A percentile compares a stretch with the other conserved stretches of the same genome.
phyloP scores from a whole-genome alignment of 768 basidiomycete genomes.

The Mycena albidolilacea region DNA sequence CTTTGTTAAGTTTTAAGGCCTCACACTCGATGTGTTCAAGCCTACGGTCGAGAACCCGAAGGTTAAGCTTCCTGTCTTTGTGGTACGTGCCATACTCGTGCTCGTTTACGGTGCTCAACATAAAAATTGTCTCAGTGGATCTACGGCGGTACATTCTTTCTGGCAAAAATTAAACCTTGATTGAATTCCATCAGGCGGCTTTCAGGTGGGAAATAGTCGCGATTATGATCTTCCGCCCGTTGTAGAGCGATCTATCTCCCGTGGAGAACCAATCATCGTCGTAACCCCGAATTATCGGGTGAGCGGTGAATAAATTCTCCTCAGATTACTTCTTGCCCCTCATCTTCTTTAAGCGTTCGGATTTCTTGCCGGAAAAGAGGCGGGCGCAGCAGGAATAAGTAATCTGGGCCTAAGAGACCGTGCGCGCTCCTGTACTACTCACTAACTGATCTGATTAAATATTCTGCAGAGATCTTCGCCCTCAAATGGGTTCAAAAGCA shows the following conservation, averaged over 20 bases:
- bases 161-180: not conserved
- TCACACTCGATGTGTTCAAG: constrained; percentile 15
- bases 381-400: constrained; percentile 11
- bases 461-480: constrained; percentile 51
- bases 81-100: not conserved
- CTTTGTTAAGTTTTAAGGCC: not conserved
- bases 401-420: constrained; percentile 30
- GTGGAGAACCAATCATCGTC: constrained; percentile 20
- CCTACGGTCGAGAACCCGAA: not conserved
- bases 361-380: constrained; percentile 26
- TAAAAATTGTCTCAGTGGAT: not conserved
- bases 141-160: constrained; percentile 4
- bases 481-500: constrained; percentile 73
- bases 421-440: not conserved
- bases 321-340: not conserved
- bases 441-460: not conserved
- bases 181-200: not conserved
- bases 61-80: constrained; percentile 17
- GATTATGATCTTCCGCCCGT: not conserved
- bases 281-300: constrained; percentile 25
- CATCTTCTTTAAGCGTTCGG: constrained; percentile 10
- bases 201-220: constrained; percentile 15
- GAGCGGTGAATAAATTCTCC: not conserved
- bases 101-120: not conserved
- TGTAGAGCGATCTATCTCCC: constrained; percentile 20